A percentile compares a stretch with the other conserved stretches of the same genome.
Evolutionary conservation across 805 yeast genomes (phyloP).

Genomic region (Wickerhamomyces chaumierensis): DNA sequence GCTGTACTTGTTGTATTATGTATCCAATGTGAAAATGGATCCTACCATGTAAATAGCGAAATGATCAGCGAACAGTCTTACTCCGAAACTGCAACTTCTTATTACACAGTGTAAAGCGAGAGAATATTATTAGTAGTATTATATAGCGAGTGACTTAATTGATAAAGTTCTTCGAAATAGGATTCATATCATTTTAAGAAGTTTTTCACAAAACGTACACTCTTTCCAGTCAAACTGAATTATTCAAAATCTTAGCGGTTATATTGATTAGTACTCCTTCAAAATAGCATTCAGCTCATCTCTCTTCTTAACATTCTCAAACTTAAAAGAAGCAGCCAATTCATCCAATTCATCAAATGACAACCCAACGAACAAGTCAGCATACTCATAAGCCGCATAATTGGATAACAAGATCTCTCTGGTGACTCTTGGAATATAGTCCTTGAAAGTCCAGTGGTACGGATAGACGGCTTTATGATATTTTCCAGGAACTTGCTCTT

Average conservation of each 20-base stretch:
- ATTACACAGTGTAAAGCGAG: no score
- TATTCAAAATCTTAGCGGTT: no score
- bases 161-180: no score
- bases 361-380: slow-evolving; percentile 30
- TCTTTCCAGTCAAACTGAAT: not conserved
- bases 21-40: no score
- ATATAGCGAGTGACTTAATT: no score
- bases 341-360: slow-evolving; percentile 36
- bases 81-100: no score
- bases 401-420: slow-evolving; percentile 34
- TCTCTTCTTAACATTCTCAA: slow-evolving; percentile 32
- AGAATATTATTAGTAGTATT: no score
- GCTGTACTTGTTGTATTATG: no score
- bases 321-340: slow-evolving; percentile 38
- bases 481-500: slow-evolving; percentile 29
- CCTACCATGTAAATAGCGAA: no score
- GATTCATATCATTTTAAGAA: no score
- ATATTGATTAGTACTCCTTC: slow-evolving; percentile 7
- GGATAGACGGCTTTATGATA: slow-evolving; percentile 31
- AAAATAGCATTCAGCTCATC: slow-evolving; percentile 26
- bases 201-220: no score
- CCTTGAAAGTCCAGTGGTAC: slow-evolving; percentile 24
- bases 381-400: slow-evolving; percentile 32
- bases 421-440: slow-evolving; percentile 27
- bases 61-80: no score